Evolutionary conservation across 495 filamentous ascomycete species (phyloP), one percentile per base, ranked within the genome.

Genomic region (Penicillium chermesinum): DNA sequence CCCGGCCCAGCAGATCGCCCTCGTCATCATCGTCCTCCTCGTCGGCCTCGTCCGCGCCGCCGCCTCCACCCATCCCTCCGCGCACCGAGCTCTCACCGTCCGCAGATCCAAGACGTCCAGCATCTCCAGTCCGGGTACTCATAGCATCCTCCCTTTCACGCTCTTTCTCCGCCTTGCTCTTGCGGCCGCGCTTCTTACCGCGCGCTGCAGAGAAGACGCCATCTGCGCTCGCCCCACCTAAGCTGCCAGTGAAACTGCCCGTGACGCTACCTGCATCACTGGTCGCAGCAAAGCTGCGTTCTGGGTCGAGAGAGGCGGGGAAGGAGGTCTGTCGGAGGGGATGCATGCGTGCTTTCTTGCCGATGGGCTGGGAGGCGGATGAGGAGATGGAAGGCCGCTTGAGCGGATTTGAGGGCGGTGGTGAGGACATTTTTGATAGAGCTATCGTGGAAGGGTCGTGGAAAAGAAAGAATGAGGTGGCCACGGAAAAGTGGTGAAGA

Each of bases 311-410:
- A 19, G 60, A 64, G 3, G 80, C 86, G 0, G 89, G 86, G 65
- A 94, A 95, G 0, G 90, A 91, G 40, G 90, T 93, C 58, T 95
- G 89, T 21, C 90, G 86, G 15, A 96, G 84, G 8, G 87, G 87
- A 62, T 94, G 88, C 66, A 72, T 72, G 53, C 69, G 71, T 35
- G 62, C 41, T 43, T 67, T 65, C 25, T 56, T 59, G 48, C 53
- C 57, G 22, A 63, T 40, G 5, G 62, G 57, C 44, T 67, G 63
- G n/a, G 71, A 71, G 48, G 56, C 33, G 22, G 63, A 49, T 14
- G 67, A 68, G 33, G 70, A 69, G 42, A 73, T 65, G 7, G 71
- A 74, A 14, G 65, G 62, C 18, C 72, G 68, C 59, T 75, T 75
- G 43, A 71, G 63, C 5, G 70, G 64, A 42, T 69, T 72, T 17